These are phyloP conservation scores for Melanogaster broomeanus DNA, from an alignment of 768 basidiomycete genomes.

Conservation along the genomic window DNA sequence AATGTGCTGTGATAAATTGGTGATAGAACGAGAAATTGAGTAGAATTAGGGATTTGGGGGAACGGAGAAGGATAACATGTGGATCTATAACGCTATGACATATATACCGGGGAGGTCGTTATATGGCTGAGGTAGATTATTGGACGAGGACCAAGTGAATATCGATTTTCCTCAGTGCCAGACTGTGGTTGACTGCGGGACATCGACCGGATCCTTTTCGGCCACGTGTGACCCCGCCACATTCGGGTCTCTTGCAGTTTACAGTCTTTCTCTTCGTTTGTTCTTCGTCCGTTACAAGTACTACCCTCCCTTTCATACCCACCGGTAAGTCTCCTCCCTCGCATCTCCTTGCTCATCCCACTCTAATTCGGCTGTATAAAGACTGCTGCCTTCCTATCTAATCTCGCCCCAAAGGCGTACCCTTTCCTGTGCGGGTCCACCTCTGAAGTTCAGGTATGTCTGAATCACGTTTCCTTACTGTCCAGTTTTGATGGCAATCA, in stretches of 20 bases:
- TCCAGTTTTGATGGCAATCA: neutral
- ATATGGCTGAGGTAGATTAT: no score
- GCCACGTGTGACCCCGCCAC: slow-evolving; percentile 17
- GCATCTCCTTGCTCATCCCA: neutral
- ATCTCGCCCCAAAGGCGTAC: slow-evolving; percentile 5
- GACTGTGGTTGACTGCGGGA: neutral
- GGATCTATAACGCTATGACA: slow-evolving; percentile 22
- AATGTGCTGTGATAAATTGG: neutral
- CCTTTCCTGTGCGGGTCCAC: slow-evolving; percentile 10
- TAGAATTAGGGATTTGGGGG: neutral
- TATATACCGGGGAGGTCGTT: slow-evolving; percentile 11
- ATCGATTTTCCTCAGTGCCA: no score
- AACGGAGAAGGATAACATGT: slow-evolving; percentile 11
- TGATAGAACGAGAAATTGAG: neutral
- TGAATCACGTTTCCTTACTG: neutral
- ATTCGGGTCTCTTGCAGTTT: slow-evolving; percentile 13
- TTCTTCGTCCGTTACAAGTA: slow-evolving; percentile 4
- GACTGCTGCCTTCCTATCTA: neutral
- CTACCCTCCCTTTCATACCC: neutral
- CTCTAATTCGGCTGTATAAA: neutral
- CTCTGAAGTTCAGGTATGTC: slow-evolving; percentile 6
- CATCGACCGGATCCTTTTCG: neutral
- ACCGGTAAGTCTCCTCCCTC: slow-evolving; percentile 2
- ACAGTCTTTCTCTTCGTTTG: slow-evolving; percentile 16
- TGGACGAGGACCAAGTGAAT: neutral